These are phyloP conservation scores for Coffea canephora DNA, from an alignment of 257 asterid species.

Conservation along the genomic window DNA sequence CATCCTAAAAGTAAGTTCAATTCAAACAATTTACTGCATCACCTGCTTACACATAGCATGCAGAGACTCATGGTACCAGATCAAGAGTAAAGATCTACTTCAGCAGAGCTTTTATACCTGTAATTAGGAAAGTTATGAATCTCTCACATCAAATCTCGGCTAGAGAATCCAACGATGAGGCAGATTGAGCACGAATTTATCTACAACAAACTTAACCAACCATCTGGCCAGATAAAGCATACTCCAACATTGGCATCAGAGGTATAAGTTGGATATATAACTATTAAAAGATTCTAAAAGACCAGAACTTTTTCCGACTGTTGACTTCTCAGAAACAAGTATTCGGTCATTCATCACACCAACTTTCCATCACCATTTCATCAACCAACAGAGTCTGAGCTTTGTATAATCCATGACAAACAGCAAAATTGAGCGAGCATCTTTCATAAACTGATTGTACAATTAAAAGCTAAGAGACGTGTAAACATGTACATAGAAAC, in stretches of 20 bases:
- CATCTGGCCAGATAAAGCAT: neutral
- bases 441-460: neutral
- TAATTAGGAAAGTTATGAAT: neutral
- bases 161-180: neutral
- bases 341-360: neutral
- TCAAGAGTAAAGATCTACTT: neutral
- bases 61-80: neutral
- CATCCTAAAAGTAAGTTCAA: no score
- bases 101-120: neutral
- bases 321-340: neutral
- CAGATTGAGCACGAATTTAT: neutral
- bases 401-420: neutral
- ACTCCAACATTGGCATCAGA: neutral
- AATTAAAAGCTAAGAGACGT: neutral
- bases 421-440: neutral
- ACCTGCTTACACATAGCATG: neutral
- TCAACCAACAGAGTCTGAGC: neutral
- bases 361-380: neutral
- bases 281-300: neutral
- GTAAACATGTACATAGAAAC: no score
- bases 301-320: neutral
- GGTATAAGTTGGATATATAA: neutral
- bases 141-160: neutral
- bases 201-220: neutral
- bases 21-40: neutral